Evolutionary conservation across 2,329 filamentous ascomycete species (phyloP).

Genomic region (Ceratocystis harringtonii): DNA sequence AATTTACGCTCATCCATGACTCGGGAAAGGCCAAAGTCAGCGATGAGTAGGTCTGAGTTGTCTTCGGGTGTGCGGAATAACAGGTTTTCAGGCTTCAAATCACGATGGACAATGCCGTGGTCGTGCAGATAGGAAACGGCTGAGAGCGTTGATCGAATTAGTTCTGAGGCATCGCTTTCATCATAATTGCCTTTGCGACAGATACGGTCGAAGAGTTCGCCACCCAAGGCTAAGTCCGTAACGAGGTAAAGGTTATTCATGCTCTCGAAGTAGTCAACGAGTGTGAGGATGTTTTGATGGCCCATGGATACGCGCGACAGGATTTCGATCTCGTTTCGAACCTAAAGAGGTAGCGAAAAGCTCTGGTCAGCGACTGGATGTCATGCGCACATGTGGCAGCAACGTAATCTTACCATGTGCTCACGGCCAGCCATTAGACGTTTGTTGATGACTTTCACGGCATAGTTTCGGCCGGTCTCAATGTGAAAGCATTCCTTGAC

Average conservation of each 20-base stretch:
- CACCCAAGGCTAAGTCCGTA: conserved; percentile 87
- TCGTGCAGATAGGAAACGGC: conserved; percentile 98
- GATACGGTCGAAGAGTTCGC: conserved; percentile 95
- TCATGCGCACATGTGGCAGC: not conserved
- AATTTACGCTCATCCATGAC: conserved; percentile 99
- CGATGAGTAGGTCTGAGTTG: conserved; percentile 91
- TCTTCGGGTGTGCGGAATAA: conserved; percentile 95
- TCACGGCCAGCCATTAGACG: conserved; percentile 91
- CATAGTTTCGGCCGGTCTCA: conserved; percentile 94
- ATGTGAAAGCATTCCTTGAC: conserved; percentile 99
- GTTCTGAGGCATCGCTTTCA: conserved; percentile 87
- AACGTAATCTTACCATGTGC: conserved; percentile 61
- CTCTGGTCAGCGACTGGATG: not conserved
- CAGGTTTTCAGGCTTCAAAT: conserved; percentile 93
- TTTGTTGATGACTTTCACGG: conserved; percentile 99
- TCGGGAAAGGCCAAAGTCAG: conserved; percentile 85
- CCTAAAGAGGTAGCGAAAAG: conserved; percentile 33
- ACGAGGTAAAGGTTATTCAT: conserved; percentile 99
- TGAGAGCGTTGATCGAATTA: conserved; percentile 86
- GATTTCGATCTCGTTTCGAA: conserved; percentile 94
- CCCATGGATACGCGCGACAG: conserved; percentile 98
- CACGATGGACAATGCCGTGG: conserved; percentile 94
- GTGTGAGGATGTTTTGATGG: conserved; percentile 91
- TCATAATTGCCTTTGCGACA: conserved; percentile 98
- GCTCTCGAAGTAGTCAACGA: conserved; percentile 98